phyloP scores from a whole-genome alignment of 441 rosid species.

The Eutrema salsugineum region DNA sequence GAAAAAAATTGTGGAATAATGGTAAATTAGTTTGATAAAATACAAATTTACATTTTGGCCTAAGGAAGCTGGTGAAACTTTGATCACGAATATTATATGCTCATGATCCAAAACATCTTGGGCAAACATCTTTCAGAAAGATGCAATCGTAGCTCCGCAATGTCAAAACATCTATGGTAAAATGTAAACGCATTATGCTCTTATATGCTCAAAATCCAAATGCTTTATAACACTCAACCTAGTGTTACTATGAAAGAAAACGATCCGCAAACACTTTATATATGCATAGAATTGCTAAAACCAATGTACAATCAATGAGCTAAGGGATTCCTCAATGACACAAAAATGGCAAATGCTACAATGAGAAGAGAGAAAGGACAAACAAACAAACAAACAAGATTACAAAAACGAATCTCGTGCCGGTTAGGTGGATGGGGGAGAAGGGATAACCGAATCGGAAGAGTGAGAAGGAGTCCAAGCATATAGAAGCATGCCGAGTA shows the following conservation, averaged over 20 bases:
- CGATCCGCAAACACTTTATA: no score
- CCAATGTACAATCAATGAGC: not conserved
- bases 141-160: no score
- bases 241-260: not conserved
- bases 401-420: conserved; percentile 4
- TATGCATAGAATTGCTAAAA: not conserved
- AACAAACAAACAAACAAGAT: not conserved
- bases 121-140: no score
- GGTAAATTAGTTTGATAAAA: not conserved
- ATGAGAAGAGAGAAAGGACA: not conserved
- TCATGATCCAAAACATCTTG: no score
- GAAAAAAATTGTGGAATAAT: not conserved
- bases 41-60: not conserved
- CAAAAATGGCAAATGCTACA: no score
- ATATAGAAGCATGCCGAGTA: conserved; percentile 72
- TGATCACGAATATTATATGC: not conserved
- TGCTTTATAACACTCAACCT: not conserved
- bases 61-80: not conserved
- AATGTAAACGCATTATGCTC: not conserved
- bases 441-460: conserved; percentile 17
- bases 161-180: not conserved
- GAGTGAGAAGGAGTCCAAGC: conserved; percentile 59
- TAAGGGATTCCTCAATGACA: no score
- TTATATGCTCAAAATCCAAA: not conserved
- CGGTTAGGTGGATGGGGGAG: conserved; percentile 19